Evolutionary conservation across 2,329 filamentous ascomycete species (phyloP), one percentile per base, ranked within the genome.

Genomic region (Penicillium sp.): DNA sequence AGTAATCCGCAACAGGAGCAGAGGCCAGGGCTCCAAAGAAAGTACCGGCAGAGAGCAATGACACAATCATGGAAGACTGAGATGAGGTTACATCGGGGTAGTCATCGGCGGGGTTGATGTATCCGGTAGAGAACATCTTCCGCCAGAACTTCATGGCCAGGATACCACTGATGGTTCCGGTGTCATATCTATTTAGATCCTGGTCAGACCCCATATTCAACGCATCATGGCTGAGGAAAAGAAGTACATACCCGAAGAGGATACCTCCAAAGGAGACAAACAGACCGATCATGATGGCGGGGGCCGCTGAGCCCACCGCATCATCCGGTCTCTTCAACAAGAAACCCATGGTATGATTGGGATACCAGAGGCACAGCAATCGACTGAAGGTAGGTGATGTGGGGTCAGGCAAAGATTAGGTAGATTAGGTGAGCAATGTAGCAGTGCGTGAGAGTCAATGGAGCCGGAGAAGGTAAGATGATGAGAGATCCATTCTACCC

Each of bases 21-120:
- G 67, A 65, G 19, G 51, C 56, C 13, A 69, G 67, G 38, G 83
- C 78, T 51, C 82, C 84, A n/a, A 83, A 64, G 71, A 81, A 85
- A 1, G 83, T 86, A 28, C 84, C 84, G 46, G 77, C 83, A 15
- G 83, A 79, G 81, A 87, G 44, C 28, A 56, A 48, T 13, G 54
- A 56, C 29, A 54, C 52, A 37, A 56, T 54, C 31, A 45, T 46
- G 1, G 53, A 52, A 15, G 52, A 54, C n/a, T 56, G 28, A 49
- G 87, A 83, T 75, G 75, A 71, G 6, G 75, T 72, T 10, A 80
- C 63, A 51, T 72, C 66, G 53, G 73, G 73, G 15, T 71, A 57
- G n/a, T 67, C 55, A 55, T 67, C 70, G 24, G 57, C 54, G 1
- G 63, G 65, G 24, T 72, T 69, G 44, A 62, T 51, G 38, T 61